Conservation (phyloP, 352 stramenopile genomes). For the Globisporangium apiculatum region DNA sequence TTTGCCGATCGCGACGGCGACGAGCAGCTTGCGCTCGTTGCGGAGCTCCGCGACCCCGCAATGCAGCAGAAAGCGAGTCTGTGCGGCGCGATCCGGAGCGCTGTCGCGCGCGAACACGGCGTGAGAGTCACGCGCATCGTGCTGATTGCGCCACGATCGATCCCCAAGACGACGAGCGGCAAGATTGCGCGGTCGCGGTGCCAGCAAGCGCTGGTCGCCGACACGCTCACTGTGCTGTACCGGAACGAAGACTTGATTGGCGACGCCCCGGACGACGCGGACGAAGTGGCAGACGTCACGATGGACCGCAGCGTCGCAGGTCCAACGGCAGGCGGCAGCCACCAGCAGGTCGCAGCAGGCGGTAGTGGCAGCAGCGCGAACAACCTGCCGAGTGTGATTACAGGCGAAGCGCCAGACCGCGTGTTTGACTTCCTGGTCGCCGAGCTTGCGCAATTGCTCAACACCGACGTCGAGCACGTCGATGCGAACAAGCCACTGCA, state of each 20-base stretch:
- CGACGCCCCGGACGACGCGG: slow-evolving; percentile 29
- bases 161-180: slow-evolving; percentile 97
- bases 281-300: slow-evolving; percentile 21
- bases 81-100: slow-evolving; percentile 57
- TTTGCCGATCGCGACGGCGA: slow-evolving; percentile 32
- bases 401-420: slow-evolving; percentile 35
- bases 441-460: slow-evolving; percentile 55
- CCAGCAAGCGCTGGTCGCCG: slow-evolving; percentile 54
- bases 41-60: slow-evolving; percentile 59
- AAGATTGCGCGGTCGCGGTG: slow-evolving; percentile 96
- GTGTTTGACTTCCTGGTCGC: slow-evolving; percentile 50
- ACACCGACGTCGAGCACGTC: slow-evolving; percentile 40
- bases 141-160: slow-evolving; percentile 87
- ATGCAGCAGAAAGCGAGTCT: slow-evolving; percentile 73
- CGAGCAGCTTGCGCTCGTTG: slow-evolving; percentile 69
- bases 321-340: too few relatives aligned
- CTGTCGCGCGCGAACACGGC: slow-evolving; percentile 76
- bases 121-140: slow-evolving; percentile 87
- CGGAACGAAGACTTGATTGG: slow-evolving; percentile 77
- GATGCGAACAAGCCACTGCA: slow-evolving; percentile 53
- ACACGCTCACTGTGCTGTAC: slow-evolving; percentile 61
- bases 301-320: slow-evolving; percentile 17
- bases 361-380: neutral
- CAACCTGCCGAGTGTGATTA: slow-evolving; percentile 44
- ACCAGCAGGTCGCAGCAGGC: too few relatives aligned